phyloP scores from a whole-genome alignment of 495 filamentous ascomycete species.

The Aspergillus haitiensis region DNA sequence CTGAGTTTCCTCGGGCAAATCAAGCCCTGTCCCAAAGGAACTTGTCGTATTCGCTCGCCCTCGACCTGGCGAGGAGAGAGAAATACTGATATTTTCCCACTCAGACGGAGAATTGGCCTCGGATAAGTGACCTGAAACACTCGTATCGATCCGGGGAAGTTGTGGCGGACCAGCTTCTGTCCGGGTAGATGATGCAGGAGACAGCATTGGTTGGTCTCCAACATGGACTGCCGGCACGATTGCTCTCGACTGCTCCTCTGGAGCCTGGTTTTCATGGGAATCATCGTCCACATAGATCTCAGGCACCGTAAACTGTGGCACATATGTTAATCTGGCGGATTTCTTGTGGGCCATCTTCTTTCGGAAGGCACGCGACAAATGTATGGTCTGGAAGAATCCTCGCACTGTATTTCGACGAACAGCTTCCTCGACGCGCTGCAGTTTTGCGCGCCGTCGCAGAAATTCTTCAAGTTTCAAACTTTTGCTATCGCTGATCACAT shows the following conservation, averaged over 20 bases:
- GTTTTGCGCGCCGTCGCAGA: constrained; percentile 80
- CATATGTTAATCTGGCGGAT: constrained; percentile 68
- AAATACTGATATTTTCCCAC: constrained; percentile 48
- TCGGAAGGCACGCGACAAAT: constrained; percentile 82
- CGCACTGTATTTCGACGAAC: constrained; percentile 84
- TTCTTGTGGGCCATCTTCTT: constrained; percentile 65
- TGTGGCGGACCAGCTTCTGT: constrained; percentile 33
- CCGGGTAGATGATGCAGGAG: constrained; percentile 38
- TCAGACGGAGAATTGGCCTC: constrained; percentile 42
- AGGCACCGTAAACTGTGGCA: constrained; percentile 82
- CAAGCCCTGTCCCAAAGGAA: constrained; percentile 34
- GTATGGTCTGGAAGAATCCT: constrained; percentile 95
- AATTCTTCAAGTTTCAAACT: constrained; percentile 92
- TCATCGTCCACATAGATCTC: constrained; percentile 85
- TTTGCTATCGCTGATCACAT: constrained; percentile 97
- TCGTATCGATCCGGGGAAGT: constrained; percentile 47
- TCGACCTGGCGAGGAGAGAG: constrained; percentile 38
- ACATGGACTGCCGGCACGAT: constrained; percentile 4
- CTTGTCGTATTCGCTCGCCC: constrained; percentile 26
- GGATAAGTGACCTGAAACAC: constrained; percentile 31
- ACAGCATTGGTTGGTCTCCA: constrained; percentile 33
- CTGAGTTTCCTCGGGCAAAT: constrained; percentile 20
- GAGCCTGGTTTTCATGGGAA: constrained; percentile 42
- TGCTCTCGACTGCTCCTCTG: constrained; percentile 21
- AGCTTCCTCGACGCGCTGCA: constrained; percentile 96